Conservation (phyloP, 1,284 basidiomycete species). For the Abortiporus biennis region DNA sequence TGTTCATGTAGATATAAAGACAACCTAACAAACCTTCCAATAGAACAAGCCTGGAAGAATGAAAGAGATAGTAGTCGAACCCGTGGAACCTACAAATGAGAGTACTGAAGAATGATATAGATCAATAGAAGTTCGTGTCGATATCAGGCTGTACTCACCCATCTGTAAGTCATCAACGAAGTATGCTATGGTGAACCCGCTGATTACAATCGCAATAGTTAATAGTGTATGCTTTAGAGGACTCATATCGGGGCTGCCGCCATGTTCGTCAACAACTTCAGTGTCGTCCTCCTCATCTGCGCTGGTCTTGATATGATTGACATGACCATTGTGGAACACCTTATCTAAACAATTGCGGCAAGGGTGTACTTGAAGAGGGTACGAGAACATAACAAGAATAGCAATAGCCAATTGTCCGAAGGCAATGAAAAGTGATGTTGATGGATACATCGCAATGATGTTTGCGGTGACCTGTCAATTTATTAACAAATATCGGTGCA, state of each 20-base stretch:
- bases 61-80: constrained; percentile 95
- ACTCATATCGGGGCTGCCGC: constrained; percentile 61
- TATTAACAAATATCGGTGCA: background rate
- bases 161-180: constrained; percentile 80
- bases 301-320: constrained; percentile 16
- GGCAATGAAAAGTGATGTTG: constrained; percentile 90
- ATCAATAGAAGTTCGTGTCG: background rate
- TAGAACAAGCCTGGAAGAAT: constrained; percentile 89
- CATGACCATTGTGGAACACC: constrained; percentile 54
- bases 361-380: constrained; percentile 91
- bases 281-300: constrained; percentile 33
- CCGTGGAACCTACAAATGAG: constrained; percentile 95
- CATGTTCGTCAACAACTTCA: constrained; percentile 47
- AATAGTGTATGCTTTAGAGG: constrained; percentile 68
- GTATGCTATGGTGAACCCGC: constrained; percentile 76
- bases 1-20: constrained; percentile 11
- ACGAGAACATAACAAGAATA: constrained; percentile 84
- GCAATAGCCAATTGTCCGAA: constrained; percentile 93
- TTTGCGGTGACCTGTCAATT: constrained; percentile 72
- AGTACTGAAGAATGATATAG: constrained; percentile 50
- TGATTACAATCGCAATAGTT: constrained; percentile 66
- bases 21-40: constrained; percentile 55
- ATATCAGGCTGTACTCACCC: constrained; percentile 51
- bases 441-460: constrained; percentile 93
- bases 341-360: constrained; percentile 93